Base-by-base conservation (phyloP, 768 basidiomycete genomes). In the Lentinula sp. region DNA sequence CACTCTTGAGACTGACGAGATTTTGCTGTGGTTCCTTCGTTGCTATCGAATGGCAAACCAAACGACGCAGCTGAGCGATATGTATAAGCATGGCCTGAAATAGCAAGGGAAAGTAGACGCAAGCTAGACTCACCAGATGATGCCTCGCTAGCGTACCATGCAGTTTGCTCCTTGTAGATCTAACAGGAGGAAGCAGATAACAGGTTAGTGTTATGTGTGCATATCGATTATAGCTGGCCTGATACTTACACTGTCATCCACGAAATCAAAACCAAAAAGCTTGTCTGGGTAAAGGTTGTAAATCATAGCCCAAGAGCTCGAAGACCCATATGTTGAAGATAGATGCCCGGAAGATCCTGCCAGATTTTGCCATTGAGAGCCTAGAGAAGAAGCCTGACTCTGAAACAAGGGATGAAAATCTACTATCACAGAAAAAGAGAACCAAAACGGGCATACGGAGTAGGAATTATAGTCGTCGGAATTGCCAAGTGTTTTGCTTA, bases 241-340 rank as follows among this genome's bases (percentile, higher is more conserved):
- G 37, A 23, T 8, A 51, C 62, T 3, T 9, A 64, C 63, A 18
- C 42, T 39, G 32, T 21, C 32, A 40, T 61, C 50, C 9, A 64
- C 57, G n/a, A 64, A 54, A 31, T 51, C 42, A 15, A 61, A 57
- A 31, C 71, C 70, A 6, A 82, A 67, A 21, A 81, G 68, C 62
- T 66, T 70, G 61, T 82, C 80, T 18, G 76, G 77, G 51, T 74
- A 82, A 57, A 82, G 43, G 67, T 81, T 82, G 66, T 82, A 82
- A 8, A 73, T 67, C 37, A 78, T 62, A 5, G 72, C 75, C 77
- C 74, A 77, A 9, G 64, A 60, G 10, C 35, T 45, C 4, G 58
- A 31, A 16, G 48, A 18, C 28, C 59, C 40, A 54, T 64, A 64
- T 3, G 54, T 57, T 9, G 63, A 64, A 6, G 53, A 37, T 9